phyloP scores from a whole-genome alignment of 495 filamentous ascomycete genomes.

The Collariella sp. region DNA sequence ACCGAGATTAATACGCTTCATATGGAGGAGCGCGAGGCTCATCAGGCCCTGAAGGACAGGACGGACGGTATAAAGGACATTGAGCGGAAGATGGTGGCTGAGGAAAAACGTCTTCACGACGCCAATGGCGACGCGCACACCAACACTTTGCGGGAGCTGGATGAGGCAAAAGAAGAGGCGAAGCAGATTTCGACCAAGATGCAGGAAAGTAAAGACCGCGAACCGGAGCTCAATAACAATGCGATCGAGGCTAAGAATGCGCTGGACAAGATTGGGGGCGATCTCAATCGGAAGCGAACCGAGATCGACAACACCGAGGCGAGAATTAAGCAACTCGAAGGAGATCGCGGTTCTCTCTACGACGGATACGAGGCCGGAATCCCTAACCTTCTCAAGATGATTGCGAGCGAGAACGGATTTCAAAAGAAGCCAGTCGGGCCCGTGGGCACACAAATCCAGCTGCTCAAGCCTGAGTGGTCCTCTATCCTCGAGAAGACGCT shows the following conservation, averaged over 20 bases:
- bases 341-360: constrained; percentile 24
- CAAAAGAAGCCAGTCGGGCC: constrained; percentile 70
- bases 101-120: constrained; percentile 43
- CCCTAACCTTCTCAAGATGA: constrained; percentile 53
- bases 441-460: constrained; percentile 62
- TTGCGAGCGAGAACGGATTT: constrained; percentile 60
- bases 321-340: constrained; percentile 26
- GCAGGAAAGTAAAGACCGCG: constrained; percentile 26
- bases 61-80: constrained; percentile 28
- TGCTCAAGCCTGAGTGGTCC: constrained; percentile 76
- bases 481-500: constrained; percentile 69
- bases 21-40: constrained; percentile 41
- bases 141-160: constrained; percentile 33
- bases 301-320: constrained; percentile 44
- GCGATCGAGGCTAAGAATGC: constrained; percentile 35
- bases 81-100: constrained; percentile 33
- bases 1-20: constrained; percentile 29
- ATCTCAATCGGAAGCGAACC: constrained; percentile 32
- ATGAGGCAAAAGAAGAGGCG: constrained; percentile 42
- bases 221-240: constrained; percentile 26
- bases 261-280: constrained; percentile 29
- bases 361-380: constrained; percentile 54
- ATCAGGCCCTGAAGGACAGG: constrained; percentile 27
- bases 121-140: constrained; percentile 43
- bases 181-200: constrained; percentile 35